Percentiles rank a stretch among this genome's conserved stretches.
phyloP scores from a whole-genome alignment of 2,329 filamentous ascomycete genomes.

The Aspergillus terreus region DNA sequence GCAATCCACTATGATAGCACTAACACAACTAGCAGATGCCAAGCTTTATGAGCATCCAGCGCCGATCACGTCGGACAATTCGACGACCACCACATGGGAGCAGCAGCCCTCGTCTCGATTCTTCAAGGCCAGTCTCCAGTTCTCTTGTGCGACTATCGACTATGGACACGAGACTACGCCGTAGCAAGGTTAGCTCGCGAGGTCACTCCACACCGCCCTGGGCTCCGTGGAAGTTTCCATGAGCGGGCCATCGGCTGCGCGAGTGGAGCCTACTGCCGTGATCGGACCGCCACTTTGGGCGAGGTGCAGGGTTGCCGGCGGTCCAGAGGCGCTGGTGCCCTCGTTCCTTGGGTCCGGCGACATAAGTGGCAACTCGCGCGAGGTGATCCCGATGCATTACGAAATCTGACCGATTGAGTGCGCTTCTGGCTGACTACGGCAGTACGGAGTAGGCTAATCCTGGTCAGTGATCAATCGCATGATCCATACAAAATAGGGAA shows the following conservation, averaged over 20 bases:
- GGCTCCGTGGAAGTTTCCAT: slow-evolving; percentile 22
- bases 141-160: neutral
- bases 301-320: slow-evolving; percentile 14
- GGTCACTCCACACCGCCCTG: slow-evolving; percentile 13
- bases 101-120: neutral
- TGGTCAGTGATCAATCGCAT: neutral
- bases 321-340: neutral
- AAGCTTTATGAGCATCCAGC: slow-evolving; percentile 16
- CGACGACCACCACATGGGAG: neutral
- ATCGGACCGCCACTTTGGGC: slow-evolving; percentile 25
- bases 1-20: neutral
- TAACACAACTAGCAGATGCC: slow-evolving; percentile 6
- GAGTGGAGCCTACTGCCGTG: slow-evolving; percentile 16
- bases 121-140: slow-evolving; percentile 3
- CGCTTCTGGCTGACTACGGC: neutral
- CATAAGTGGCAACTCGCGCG: slow-evolving; percentile 13
- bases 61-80: neutral
- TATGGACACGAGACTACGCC: neutral
- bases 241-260: slow-evolving; percentile 21
- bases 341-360: slow-evolving; percentile 2
- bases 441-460: neutral
- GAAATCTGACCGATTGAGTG: neutral
- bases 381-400: neutral
- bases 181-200: no score
- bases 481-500: neutral